These are phyloP conservation scores for Aspergillus costaricaensis DNA, from an alignment of 2,329 filamentous ascomycete genomes.

Conservation along the genomic window DNA sequence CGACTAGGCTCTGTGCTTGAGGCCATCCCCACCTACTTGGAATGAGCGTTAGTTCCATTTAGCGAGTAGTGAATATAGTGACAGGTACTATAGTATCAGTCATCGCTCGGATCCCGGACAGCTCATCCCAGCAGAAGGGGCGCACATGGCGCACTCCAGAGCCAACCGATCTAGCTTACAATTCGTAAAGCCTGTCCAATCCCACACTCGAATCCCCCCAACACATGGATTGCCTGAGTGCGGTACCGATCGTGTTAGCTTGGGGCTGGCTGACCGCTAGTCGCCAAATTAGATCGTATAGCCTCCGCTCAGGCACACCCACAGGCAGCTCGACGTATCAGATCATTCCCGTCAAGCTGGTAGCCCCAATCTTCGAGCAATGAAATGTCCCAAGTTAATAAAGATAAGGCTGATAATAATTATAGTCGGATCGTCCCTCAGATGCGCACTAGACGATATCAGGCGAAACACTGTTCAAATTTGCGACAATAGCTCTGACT, in stretches of 20 bases:
- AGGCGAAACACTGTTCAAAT: not conserved
- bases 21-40: not conserved
- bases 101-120: not conserved
- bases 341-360: not conserved
- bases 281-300: not conserved
- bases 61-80: not conserved
- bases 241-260: not conserved
- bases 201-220: not conserved
- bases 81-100: not conserved
- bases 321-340: not conserved
- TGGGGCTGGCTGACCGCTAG: conserved; percentile 4
- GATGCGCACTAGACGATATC: not conserved
- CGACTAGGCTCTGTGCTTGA: not conserved
- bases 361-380: not conserved
- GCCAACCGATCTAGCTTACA: not conserved
- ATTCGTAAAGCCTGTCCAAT: not conserved
- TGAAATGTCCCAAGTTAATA: not conserved
- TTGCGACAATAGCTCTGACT: not conserved
- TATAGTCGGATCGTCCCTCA: not conserved
- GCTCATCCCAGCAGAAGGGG: not conserved
- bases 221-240: conserved; percentile 3
- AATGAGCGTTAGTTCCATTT: not conserved
- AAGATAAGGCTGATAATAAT: not conserved
- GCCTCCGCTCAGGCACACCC: conserved; percentile 6
- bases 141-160: not conserved